phyloP scores from a whole-genome alignment of 768 basidiomycete genomes.

The Agrocybe praecox region DNA sequence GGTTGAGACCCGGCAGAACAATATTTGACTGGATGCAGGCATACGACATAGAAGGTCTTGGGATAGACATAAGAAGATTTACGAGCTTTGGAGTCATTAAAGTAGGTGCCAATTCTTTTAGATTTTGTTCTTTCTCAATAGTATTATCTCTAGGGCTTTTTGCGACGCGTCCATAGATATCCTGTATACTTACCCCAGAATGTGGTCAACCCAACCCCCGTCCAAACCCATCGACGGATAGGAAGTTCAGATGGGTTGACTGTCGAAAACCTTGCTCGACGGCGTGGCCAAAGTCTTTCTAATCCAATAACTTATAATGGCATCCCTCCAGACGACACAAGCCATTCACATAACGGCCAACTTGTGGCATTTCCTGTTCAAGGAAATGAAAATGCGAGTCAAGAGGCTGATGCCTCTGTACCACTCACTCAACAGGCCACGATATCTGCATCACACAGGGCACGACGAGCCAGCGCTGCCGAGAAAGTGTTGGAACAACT shows the following conservation, averaged over 20 bases:
- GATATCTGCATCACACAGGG: slow-evolving; percentile 38
- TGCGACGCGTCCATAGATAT: slow-evolving; percentile 92
- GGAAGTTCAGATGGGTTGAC: slow-evolving; percentile 7
- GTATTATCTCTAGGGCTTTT: slow-evolving; percentile 67
- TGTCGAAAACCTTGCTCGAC: slow-evolving; percentile 27
- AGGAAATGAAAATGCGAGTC: slow-evolving; percentile 16
- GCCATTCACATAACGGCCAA: slow-evolving; percentile 29
- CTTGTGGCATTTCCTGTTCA: slow-evolving; percentile 14
- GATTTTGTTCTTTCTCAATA: neutral
- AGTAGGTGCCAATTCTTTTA: slow-evolving; percentile 41
- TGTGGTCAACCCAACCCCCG: slow-evolving; percentile 16
- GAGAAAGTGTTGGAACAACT: slow-evolving; percentile 72
- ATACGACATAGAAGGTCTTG: slow-evolving; percentile 66
- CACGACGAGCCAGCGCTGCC: slow-evolving; percentile 63
- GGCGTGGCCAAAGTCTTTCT: slow-evolving; percentile 40
- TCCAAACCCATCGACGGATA: slow-evolving; percentile 17
- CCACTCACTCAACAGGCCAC: slow-evolving; percentile 17
- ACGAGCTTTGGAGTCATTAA: slow-evolving; percentile 98
- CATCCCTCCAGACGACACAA: slow-evolving; percentile 28
- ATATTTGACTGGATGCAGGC: slow-evolving; percentile 88
- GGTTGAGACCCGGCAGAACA: slow-evolving; percentile 80
- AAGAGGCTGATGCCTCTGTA: slow-evolving; percentile 11
- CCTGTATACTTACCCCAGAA: slow-evolving; percentile 67
- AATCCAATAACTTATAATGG: slow-evolving; percentile 23
- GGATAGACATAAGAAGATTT: slow-evolving; percentile 93